Percentiles rank a stretch among this genome's conserved stretches.
Evolutionary conservation across 2,329 filamentous ascomycete genomes (phyloP).

Genomic region (Hymenoscyphus repandus): DNA sequence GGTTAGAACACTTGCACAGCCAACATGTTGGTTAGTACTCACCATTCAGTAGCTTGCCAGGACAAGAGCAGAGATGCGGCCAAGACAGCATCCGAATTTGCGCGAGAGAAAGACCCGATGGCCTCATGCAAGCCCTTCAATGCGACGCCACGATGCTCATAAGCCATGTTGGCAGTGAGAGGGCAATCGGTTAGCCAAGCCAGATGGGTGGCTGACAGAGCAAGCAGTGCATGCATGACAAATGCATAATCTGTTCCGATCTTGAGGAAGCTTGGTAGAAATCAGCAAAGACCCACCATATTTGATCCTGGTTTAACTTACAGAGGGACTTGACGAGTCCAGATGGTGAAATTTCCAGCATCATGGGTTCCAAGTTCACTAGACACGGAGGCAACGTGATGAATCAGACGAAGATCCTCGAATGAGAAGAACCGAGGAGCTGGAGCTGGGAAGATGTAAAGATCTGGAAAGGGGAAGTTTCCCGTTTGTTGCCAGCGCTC

Average conservation of each 20-base stretch:
- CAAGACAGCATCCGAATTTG: slow-evolving; percentile 85
- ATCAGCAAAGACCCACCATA: slow-evolving; percentile 25
- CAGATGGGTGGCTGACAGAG: slow-evolving; percentile 91
- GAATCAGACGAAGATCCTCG: slow-evolving; percentile 80
- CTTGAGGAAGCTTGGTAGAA: slow-evolving; percentile 61
- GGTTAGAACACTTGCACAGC: slow-evolving; percentile 32
- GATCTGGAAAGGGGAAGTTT: slow-evolving; percentile 76
- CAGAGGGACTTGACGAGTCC: slow-evolving; percentile 90
- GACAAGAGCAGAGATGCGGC: slow-evolving; percentile 88
- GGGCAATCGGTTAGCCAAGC: slow-evolving; percentile 83
- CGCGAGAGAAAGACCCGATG: slow-evolving; percentile 75
- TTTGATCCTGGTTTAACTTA: slow-evolving; percentile 45
- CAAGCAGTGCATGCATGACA: slow-evolving; percentile 89
- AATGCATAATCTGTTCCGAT: slow-evolving; percentile 78
- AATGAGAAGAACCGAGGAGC: slow-evolving; percentile 67
- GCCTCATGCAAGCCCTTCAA: slow-evolving; percentile 84
- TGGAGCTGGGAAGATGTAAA: slow-evolving; percentile 70
- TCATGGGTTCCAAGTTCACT: slow-evolving; percentile 73
- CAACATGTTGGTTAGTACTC: slow-evolving; percentile 37
- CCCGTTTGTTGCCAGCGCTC: slow-evolving; percentile 80
- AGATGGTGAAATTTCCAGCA: slow-evolving; percentile 80
- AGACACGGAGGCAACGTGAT: slow-evolving; percentile 83
- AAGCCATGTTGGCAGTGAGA: slow-evolving; percentile 81
- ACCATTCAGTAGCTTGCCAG: slow-evolving; percentile 97
- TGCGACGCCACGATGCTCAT: slow-evolving; percentile 81